A percentile compares a stretch with the other conserved stretches of the same genome.
phyloP scores from a whole-genome alignment of 805 yeast species.

The Pichia ethanolica region DNA sequence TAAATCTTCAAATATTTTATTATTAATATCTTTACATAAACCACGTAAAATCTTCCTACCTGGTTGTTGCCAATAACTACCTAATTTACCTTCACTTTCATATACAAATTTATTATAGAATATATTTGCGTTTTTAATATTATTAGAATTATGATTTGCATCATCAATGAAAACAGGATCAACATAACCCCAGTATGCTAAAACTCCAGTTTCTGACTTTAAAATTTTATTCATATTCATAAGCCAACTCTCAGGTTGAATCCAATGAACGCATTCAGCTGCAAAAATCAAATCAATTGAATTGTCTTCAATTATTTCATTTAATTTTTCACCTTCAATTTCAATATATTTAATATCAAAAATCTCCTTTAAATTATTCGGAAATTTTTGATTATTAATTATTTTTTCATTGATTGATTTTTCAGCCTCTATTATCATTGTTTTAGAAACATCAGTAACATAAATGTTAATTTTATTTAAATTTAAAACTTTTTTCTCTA shows the following conservation, averaged over 20 bases:
- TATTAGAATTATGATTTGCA: constrained; percentile 24
- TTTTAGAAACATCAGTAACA: constrained; percentile 41
- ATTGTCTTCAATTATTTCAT: constrained; percentile 14
- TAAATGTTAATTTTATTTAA: constrained; percentile 21
- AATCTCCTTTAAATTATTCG: too few relatives aligned
- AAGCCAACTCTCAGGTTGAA: constrained; percentile 28
- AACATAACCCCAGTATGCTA: constrained; percentile 74
- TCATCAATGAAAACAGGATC: constrained; percentile 53
- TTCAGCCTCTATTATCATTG: constrained; percentile 40
- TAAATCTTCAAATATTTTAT: constrained; percentile 31
- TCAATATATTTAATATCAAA: constrained; percentile 9
- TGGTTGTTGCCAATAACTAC: constrained; percentile 81
- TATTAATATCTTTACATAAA: constrained; percentile 34
- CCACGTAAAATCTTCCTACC: constrained; percentile 54
- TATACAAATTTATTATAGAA: constrained; percentile 38
- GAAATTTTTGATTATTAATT: neutral
- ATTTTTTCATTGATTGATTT: constrained; percentile 4
- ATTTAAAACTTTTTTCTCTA: neutral
- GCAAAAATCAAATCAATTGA: constrained; percentile 58
- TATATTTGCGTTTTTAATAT: constrained; percentile 28
- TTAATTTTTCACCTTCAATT: constrained; percentile 19
- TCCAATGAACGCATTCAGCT: constrained; percentile 91
- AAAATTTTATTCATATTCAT: constrained; percentile 29
- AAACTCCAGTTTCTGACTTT: constrained; percentile 33
- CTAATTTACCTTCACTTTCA: constrained; percentile 38